A percentile compares a stretch with the other conserved stretches of the same genome.
Conservation (phyloP, 371 early-diverging fungal genomes). For the Apophysomyces ossiformis region DNA sequence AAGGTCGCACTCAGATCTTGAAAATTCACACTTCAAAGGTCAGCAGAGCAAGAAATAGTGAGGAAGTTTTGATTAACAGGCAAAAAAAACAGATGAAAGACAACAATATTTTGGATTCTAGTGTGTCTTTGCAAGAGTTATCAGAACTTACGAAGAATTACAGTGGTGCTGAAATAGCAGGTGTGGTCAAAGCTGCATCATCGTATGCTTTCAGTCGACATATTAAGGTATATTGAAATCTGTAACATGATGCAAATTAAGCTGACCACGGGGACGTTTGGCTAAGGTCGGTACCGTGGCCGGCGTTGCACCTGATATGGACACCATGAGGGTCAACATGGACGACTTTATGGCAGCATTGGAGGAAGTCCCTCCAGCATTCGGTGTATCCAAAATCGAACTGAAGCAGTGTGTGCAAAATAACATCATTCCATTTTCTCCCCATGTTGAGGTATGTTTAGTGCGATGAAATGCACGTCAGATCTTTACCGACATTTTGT, state of each 20-base stretch:
- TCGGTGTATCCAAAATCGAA: conserved; percentile 97
- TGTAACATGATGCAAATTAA: conserved; percentile 1
- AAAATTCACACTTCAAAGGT: conserved; percentile 92
- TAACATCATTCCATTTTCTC: conserved; percentile 82
- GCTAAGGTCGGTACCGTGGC: conserved; percentile 74
- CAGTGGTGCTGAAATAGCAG: conserved; percentile 99
- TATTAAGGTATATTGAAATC: conserved; percentile 67
- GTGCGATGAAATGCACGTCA: background rate
- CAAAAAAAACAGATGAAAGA: conserved; percentile 72
- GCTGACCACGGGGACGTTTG: background rate
- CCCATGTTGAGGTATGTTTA: conserved; percentile 65
- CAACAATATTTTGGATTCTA: conserved; percentile 84
- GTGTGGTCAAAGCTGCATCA: conserved; percentile 98
- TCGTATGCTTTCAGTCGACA: conserved; percentile 99
- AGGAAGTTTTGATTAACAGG: background rate
- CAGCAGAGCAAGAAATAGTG: conserved; percentile 6
- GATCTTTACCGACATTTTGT: background rate
- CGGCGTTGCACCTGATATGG: conserved; percentile 79
- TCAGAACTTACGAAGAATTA: conserved; percentile 98
- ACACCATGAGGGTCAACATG: conserved; percentile 88
- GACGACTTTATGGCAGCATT: conserved; percentile 96
- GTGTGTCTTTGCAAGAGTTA: conserved; percentile 91
- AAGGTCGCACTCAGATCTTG: conserved; percentile 91
- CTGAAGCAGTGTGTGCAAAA: conserved; percentile 85
- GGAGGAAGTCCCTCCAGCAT: conserved; percentile 97